phyloP scores from a whole-genome alignment of 805 yeast genomes.

The Nakazawaea holstii region DNA sequence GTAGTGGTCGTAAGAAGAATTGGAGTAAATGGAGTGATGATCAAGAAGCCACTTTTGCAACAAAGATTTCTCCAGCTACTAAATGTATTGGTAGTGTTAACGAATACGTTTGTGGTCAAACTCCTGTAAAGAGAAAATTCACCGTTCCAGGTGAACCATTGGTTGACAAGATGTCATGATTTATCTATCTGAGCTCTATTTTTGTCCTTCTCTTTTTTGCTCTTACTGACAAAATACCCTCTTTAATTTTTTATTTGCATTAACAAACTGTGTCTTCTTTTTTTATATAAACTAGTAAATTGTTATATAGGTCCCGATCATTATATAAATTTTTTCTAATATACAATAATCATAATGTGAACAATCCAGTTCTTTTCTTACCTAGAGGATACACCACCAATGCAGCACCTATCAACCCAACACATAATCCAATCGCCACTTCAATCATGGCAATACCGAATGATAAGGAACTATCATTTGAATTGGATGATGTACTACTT shows the following conservation, averaged over 20 bases:
- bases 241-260: neutral
- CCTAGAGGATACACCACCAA: conserved; percentile 81
- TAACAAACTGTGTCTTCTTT: no score
- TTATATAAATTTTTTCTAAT: neutral
- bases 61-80: conserved; percentile 4
- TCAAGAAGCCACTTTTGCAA: conserved; percentile 1
- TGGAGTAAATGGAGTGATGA: conserved; percentile 6
- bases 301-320: no score
- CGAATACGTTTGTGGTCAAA: conserved; percentile 7
- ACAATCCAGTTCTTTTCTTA: conserved; percentile 71
- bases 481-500: conserved; percentile 21
- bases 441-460: conserved; percentile 78
- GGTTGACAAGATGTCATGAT: neutral
- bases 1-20: neutral
- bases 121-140: conserved; percentile 4
- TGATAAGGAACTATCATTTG: conserved; percentile 24
- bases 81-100: conserved; percentile 8
- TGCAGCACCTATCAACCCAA: conserved; percentile 81
- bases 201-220: no score
- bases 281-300: no score
- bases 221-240: neutral
- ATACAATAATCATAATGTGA: conserved; percentile 46
- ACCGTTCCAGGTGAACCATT: conserved; percentile 1
- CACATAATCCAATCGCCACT: conserved; percentile 80
- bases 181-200: no score